phyloP scores from a whole-genome alignment of 495 filamentous ascomycete species.

The Penicillium psychrofluorescens region DNA sequence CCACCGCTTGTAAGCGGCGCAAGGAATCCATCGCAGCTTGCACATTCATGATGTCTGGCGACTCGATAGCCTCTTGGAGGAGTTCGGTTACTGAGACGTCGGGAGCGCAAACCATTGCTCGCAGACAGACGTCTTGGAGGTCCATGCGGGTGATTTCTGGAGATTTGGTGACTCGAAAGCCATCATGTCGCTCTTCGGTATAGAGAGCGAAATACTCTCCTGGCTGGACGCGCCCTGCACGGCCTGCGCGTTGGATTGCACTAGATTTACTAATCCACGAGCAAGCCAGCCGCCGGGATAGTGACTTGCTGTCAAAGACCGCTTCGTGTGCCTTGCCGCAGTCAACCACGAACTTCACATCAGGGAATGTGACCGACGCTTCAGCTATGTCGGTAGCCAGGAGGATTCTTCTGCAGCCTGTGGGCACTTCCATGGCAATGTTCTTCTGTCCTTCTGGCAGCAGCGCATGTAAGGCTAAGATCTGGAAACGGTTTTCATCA shows the following conservation, averaged over 20 bases:
- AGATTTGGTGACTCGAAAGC: constrained; percentile 35
- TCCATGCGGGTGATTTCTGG: constrained; percentile 26
- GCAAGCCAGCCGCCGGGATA: constrained; percentile 37
- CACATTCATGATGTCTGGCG: constrained; percentile 38
- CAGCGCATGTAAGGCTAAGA: constrained; percentile 46
- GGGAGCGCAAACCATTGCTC: constrained; percentile 4
- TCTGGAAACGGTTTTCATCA: constrained; percentile 33
- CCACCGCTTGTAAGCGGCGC: constrained; percentile 38
- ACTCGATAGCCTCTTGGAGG: constrained; percentile 44
- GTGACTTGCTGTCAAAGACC: constrained; percentile 37
- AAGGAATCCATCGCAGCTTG: constrained; percentile 38
- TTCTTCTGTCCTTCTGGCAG: constrained; percentile 39
- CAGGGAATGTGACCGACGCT: constrained; percentile 53
- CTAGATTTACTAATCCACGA: constrained; percentile 51
- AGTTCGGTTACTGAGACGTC: constrained; percentile 31
- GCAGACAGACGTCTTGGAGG: constrained; percentile 11
- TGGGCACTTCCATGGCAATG: constrained; percentile 35
- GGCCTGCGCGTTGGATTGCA: constrained; percentile 48
- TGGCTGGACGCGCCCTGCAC: constrained; percentile 51
- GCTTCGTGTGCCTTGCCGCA: constrained; percentile 46
- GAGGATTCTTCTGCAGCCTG: constrained; percentile 48
- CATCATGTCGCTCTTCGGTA: constrained; percentile 39
- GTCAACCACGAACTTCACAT: constrained; percentile 52
- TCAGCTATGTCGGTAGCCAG: constrained; percentile 56
- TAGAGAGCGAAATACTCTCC: constrained; percentile 54